Evolutionary conservation across 495 filamentous ascomycete genomes (phyloP), one percentile per base, ranked within the genome.

Genomic region (Monascus purpureus): DNA sequence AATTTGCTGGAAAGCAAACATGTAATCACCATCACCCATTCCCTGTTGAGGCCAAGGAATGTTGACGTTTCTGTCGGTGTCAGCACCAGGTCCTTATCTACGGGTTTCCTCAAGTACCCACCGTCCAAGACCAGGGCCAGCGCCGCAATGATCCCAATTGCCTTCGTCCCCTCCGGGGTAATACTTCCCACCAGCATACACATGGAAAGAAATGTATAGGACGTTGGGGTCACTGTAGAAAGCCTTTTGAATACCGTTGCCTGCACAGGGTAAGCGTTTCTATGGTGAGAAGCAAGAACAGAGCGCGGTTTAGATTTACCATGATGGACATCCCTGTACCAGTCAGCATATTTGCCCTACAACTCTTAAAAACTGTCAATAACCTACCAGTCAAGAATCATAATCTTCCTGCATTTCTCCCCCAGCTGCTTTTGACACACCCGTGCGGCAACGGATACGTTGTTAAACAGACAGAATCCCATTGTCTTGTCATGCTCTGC

Each of bases 381-480:
- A 12, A 77, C 82, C 50, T 78, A 90, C 90, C 90, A 99, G 45
- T 99, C 90, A 15, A 99, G 64, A 42, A 99, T 90, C 31, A 96
- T 49, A 17, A 96, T 67, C 53, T 92, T 95, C 22, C 84, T 75
- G 48, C 84, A 93, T 0, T 55, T 55, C 0, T 90, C 74, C 2
- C 80, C 80, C 37, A 77, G 82, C 25, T 78, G 72, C 17, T 57
- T 52, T 49, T 87, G 84, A 41, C 85, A 92, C 28, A 87, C 80
- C 32, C 72, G 76, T 6, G 86, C 77, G 1, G 86, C 86, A 32
- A 99, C 78, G 17, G 79, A 80, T 8, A 95, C 92, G 55, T 99
- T 99, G 56, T 99, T 93, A 51, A 94, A 95, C 11, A 96, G 59
- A 52, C 90, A 97, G 49, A 97, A 97, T 0, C 90, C 90, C 73